Evolutionary conservation across 1,284 basidiomycete genomes (phyloP).

Genomic region (Apiotrichum sp.): DNA sequence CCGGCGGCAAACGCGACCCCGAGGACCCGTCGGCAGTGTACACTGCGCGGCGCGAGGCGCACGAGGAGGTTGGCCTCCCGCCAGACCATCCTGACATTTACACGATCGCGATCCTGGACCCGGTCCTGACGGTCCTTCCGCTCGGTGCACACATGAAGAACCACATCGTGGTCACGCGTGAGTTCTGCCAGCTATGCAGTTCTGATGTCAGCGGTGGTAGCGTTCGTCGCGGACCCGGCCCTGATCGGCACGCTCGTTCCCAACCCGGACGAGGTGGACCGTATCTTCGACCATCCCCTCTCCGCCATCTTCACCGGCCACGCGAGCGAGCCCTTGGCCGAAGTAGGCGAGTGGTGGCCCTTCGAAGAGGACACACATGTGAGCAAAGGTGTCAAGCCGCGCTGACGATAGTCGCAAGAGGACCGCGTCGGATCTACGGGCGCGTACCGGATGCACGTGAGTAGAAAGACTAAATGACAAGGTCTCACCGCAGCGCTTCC

Average conservation of each 20-base stretch:
- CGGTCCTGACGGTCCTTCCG: slow-evolving; percentile 70
- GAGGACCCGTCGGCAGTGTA: slow-evolving; percentile 58
- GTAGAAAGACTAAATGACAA: neutral
- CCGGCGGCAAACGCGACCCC: slow-evolving; percentile 72
- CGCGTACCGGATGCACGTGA: slow-evolving; percentile 47
- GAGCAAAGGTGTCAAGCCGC: slow-evolving; percentile 8
- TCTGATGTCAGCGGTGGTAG: slow-evolving; percentile 60
- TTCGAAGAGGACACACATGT: slow-evolving; percentile 64
- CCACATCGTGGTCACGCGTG: slow-evolving; percentile 46
- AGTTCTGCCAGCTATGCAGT: slow-evolving; percentile 3
- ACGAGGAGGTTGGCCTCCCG: slow-evolving; percentile 72
- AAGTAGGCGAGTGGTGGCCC: slow-evolving; percentile 65
- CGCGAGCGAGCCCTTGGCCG: slow-evolving; percentile 52
- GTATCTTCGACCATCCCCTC: slow-evolving; percentile 71
- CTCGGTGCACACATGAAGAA: slow-evolving; percentile 39
- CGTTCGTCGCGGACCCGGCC: slow-evolving; percentile 56
- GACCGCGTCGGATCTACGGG: slow-evolving; percentile 52
- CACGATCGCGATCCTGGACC: slow-evolving; percentile 61
- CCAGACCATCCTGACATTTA: slow-evolving; percentile 55
- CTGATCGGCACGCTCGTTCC: slow-evolving; percentile 56
- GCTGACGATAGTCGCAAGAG: slow-evolving; percentile 28
- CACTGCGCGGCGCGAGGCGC: slow-evolving; percentile 76
- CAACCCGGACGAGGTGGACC: slow-evolving; percentile 63
- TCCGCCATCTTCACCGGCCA: slow-evolving; percentile 57
- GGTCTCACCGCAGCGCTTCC: slow-evolving; percentile 58